phyloP scores from a whole-genome alignment of 352 stramenopile genomes.

The Globisporangium okanoganense region DNA sequence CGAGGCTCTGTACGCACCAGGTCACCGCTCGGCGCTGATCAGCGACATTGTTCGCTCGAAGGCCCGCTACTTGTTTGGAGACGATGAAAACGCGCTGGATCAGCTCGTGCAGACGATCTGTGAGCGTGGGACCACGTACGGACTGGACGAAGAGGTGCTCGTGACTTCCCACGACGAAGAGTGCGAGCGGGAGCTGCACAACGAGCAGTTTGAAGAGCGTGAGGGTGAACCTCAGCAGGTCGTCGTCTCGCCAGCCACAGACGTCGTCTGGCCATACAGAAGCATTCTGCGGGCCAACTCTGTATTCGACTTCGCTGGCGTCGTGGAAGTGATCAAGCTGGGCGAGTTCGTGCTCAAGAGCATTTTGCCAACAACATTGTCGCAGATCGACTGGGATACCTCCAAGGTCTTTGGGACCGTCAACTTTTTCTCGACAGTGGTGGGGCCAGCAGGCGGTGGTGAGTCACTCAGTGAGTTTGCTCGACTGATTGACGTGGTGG shows the following conservation, averaged over 20 bases:
- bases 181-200: conserved; percentile 56
- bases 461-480: conserved; percentile 19
- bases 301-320: background rate
- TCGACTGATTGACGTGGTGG: conserved; percentile 31
- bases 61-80: background rate
- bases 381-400: conserved; percentile 22
- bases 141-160: conserved; percentile 36
- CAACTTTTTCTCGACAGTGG: conserved; percentile 41
- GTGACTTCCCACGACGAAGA: conserved; percentile 39
- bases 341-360: background rate
- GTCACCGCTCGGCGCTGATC: conserved; percentile 25
- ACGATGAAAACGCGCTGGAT: background rate
- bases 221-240: conserved; percentile 18
- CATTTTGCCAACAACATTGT: conserved; percentile 7
- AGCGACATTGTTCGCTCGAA: conserved; percentile 30
- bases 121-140: conserved; percentile 17
- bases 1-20: conserved; percentile 28
- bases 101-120: conserved; percentile 19
- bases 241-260: conserved; percentile 11
- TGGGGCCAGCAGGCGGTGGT: background rate
- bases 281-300: conserved; percentile 13
- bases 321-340: background rate
- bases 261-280: conserved; percentile 23
- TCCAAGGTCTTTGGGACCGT: conserved; percentile 28
- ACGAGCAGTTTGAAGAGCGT: conserved; percentile 43